Evolutionary conservation across 2,329 filamentous ascomycete genomes (phyloP).

Genomic region (Ascochyta lentis): DNA sequence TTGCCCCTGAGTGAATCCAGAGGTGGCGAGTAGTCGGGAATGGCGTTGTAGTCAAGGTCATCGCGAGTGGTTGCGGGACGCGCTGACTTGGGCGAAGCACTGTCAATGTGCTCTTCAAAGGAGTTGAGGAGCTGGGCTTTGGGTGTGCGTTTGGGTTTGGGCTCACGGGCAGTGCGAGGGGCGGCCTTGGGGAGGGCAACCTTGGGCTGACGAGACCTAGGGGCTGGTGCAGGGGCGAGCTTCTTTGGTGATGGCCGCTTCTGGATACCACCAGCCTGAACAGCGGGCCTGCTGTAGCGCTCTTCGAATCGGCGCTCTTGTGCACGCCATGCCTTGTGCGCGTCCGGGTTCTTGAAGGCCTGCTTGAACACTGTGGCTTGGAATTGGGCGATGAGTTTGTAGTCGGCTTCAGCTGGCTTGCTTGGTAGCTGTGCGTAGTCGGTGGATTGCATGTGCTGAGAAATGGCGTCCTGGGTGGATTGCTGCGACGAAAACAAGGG

Average conservation of each 20-base stretch:
- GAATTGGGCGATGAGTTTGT: constrained; percentile 44
- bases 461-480: constrained; percentile 37
- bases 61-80: constrained; percentile 69
- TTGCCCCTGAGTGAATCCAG: constrained; percentile 66
- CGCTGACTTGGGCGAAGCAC: constrained; percentile 47
- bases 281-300: constrained; percentile 40
- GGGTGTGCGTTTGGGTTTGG: constrained; percentile 47
- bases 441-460: constrained; percentile 44
- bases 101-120: constrained; percentile 43
- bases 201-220: constrained; percentile 41
- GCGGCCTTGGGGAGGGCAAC: constrained; percentile 41
- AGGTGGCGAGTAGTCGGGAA: constrained; percentile 77
- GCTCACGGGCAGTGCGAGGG: constrained; percentile 42
- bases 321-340: constrained; percentile 37
- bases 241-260: constrained; percentile 47
- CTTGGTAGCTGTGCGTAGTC: constrained; percentile 37
- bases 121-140: constrained; percentile 39
- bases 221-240: constrained; percentile 47
- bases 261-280: constrained; percentile 51
- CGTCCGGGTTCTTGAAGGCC: constrained; percentile 49
- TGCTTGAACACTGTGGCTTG: constrained; percentile 41
- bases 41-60: constrained; percentile 77
- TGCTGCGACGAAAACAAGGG: constrained; percentile 39
- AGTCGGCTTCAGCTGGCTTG: constrained; percentile 48
- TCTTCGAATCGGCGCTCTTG: constrained; percentile 61